Conservation (phyloP, 1,284 basidiomycete genomes). For the Phlebopus sp. region DNA sequence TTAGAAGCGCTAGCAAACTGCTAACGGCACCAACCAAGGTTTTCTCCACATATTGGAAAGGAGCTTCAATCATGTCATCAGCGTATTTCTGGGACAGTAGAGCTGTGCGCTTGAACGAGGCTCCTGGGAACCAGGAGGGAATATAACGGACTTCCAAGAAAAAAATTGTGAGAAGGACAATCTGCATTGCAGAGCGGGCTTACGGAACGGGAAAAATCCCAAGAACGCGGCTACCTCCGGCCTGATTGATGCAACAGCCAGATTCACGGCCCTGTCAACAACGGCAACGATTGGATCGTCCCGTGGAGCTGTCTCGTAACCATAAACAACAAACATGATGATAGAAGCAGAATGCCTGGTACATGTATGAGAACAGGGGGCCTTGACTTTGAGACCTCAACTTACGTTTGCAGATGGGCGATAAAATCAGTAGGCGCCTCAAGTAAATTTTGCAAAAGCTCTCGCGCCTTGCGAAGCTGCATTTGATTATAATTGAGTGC, state of each 20-base stretch:
- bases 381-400: no score
- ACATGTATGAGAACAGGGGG: neutral
- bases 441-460: constrained; percentile 26
- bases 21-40: constrained; percentile 15
- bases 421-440: constrained; percentile 17
- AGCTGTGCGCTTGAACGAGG: constrained; percentile 27
- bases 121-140: constrained; percentile 29
- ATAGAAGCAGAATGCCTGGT: constrained; percentile 25
- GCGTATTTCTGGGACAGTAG: constrained; percentile 20
- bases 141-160: constrained; percentile 21
- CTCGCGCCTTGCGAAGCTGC: constrained; percentile 26
- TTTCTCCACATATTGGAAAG: constrained; percentile 26
- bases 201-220: constrained; percentile 29
- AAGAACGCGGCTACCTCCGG: constrained; percentile 28
- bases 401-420: constrained; percentile 27
- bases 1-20: neutral
- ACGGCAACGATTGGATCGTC: constrained; percentile 27
- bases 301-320: constrained; percentile 22
- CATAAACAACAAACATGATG: constrained; percentile 32
- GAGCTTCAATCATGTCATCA: constrained; percentile 28
- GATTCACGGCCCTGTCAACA: constrained; percentile 20
- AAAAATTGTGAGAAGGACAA: neutral
- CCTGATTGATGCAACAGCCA: constrained; percentile 20
- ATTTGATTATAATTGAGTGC: constrained; percentile 18
- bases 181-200: neutral